These are phyloP conservation scores for Saksenaea vasiformis DNA, from an alignment of 371 early-diverging fungal species.

Conservation along the genomic window DNA sequence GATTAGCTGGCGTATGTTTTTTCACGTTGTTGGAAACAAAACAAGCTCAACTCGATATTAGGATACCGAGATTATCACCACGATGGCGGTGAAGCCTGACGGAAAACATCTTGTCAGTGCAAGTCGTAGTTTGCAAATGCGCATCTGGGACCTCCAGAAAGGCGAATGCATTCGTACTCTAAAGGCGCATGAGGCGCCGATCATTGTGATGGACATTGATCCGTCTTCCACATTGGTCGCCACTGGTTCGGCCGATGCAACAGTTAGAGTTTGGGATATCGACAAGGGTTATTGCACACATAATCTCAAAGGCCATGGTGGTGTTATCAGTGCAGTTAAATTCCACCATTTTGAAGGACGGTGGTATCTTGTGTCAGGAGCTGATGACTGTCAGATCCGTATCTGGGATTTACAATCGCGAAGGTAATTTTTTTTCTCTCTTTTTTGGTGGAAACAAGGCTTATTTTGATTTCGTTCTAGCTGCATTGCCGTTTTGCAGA, in stretches of 20 bases:
- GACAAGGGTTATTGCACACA: slow-evolving; percentile 94
- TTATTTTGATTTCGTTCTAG: slow-evolving; percentile 26
- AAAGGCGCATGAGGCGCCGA: slow-evolving; percentile 92
- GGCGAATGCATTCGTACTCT: slow-evolving; percentile 68
- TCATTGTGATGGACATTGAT: slow-evolving; percentile 92
- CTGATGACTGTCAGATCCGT: slow-evolving; percentile 88
- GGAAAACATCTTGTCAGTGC: slow-evolving; percentile 79
- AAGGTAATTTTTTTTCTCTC: slow-evolving; percentile 48
- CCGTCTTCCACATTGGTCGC: slow-evolving; percentile 87
- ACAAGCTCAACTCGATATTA: slow-evolving; percentile 17
- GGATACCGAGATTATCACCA: slow-evolving; percentile 87
- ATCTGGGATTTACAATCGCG: slow-evolving; percentile 86
- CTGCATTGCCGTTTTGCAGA: slow-evolving; percentile 74
- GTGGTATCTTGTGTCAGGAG: slow-evolving; percentile 79
- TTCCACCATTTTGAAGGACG: slow-evolving; percentile 71
- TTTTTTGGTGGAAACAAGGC: not conserved
- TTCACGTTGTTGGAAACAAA: not conserved
- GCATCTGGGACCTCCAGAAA: slow-evolving; percentile 76
- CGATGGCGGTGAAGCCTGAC: slow-evolving; percentile 84
- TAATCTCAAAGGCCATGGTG: slow-evolving; percentile 91
- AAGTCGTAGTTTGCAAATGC: slow-evolving; percentile 78
- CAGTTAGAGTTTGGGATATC: slow-evolving; percentile 95
- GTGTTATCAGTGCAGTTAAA: slow-evolving; percentile 82
- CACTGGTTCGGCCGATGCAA: slow-evolving; percentile 96
- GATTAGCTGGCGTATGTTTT: slow-evolving; percentile 68